These are phyloP conservation scores for Clonostachys rhizophaga DNA, from an alignment of 2,329 filamentous ascomycete genomes.

Conservation along the genomic window DNA sequence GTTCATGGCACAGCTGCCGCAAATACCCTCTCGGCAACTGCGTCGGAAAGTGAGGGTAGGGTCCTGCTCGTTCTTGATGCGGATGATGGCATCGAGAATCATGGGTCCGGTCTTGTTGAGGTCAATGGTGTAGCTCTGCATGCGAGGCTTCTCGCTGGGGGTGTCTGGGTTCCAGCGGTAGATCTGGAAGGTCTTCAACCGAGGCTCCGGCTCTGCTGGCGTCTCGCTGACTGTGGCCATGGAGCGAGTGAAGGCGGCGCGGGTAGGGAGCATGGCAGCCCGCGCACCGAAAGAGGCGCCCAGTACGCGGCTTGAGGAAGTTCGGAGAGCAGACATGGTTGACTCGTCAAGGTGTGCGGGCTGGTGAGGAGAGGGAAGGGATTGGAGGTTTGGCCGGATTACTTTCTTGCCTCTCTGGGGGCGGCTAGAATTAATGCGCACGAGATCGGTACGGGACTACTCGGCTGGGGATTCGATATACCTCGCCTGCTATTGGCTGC, in stretches of 20 bases:
- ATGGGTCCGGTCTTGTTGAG: conserved; percentile 99
- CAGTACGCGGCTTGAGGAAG: conserved; percentile 46
- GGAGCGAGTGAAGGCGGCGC: conserved; percentile 39
- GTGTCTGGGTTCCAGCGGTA: conserved; percentile 98
- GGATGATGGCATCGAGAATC: conserved; percentile 93
- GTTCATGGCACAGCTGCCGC: conserved; percentile 99
- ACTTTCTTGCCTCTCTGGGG: too few relatives aligned
- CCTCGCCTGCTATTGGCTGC: too few relatives aligned
- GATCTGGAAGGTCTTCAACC: conserved; percentile 93
- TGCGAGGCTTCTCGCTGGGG: conserved; percentile 86
- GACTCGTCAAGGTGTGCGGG: neutral
- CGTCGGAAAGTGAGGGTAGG: conserved; percentile 93
- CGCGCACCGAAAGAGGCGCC: conserved; percentile 29
- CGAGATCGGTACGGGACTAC: too few relatives aligned
- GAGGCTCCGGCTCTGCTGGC: conserved; percentile 57
- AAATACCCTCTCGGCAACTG: conserved; percentile 97
- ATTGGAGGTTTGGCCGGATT: too few relatives aligned
- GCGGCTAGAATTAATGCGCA: too few relatives aligned
- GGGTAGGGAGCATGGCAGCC: conserved; percentile 30
- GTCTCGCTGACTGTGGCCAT: conserved; percentile 56
- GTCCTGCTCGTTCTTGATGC: conserved; percentile 99
- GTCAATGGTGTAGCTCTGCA: conserved; percentile 94
- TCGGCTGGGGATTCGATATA: too few relatives aligned
- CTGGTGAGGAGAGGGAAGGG: neutral
- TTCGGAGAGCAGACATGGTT: conserved; percentile 59